Evolutionary conservation across 441 rosid genomes (phyloP).

Genomic region (Cnidoscolus chayamansa): DNA sequence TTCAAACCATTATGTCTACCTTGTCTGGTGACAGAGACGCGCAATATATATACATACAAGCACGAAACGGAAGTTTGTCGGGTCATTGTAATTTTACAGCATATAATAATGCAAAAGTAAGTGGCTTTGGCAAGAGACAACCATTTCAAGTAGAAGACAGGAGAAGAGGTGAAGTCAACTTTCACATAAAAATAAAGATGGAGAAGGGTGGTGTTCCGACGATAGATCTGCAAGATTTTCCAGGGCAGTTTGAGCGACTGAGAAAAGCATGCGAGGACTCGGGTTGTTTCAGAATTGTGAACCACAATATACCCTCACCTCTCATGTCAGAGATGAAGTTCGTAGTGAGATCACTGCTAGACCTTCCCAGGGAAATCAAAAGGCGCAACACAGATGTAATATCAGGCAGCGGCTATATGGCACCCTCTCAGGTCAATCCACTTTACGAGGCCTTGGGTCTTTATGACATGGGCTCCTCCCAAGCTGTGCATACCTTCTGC

Average conservation of each 20-base stretch:
- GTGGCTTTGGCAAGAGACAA: too few relatives aligned
- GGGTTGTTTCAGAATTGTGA: slow-evolving; percentile 74
- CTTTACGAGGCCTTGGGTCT: slow-evolving; percentile 71
- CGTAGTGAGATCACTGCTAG: slow-evolving; percentile 53
- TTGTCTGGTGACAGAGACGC: too few relatives aligned
- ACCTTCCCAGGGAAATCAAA: slow-evolving; percentile 62
- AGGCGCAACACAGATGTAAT: slow-evolving; percentile 48
- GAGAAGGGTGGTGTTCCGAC: slow-evolving; percentile 31
- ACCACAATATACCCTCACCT: slow-evolving; percentile 48
- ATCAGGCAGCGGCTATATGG: slow-evolving; percentile 62
- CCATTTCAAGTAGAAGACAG: too few relatives aligned
- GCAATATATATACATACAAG: too few relatives aligned
- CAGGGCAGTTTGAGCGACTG: slow-evolving; percentile 29
- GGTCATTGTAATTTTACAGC: too few relatives aligned
- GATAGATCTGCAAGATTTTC: slow-evolving; percentile 44
- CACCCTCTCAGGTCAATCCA: slow-evolving; percentile 45
- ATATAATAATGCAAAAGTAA: too few relatives aligned
- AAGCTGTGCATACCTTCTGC: slow-evolving; percentile 49
- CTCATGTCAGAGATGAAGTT: slow-evolving; percentile 61
- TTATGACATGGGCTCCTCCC: slow-evolving; percentile 48
- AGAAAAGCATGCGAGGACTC: slow-evolving; percentile 54
- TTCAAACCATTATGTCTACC: too few relatives aligned
- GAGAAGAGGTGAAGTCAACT: neutral
- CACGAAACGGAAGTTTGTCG: too few relatives aligned
- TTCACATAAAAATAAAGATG: neutral